These are phyloP conservation scores for Asterophora parasitica DNA, from an alignment of 768 basidiomycete genomes.

Conservation along the genomic window DNA sequence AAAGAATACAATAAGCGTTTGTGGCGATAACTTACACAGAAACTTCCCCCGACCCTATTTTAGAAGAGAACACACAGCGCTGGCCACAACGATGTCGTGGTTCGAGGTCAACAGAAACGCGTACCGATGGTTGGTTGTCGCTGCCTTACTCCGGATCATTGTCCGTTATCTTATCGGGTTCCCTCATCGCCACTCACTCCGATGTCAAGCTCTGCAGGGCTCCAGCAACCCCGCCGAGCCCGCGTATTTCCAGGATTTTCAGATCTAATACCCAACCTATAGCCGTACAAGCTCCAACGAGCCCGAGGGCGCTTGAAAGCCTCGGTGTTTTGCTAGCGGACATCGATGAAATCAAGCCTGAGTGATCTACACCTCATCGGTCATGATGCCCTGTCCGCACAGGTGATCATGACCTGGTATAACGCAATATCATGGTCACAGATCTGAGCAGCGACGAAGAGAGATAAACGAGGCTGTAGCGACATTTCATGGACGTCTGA, in stretches of 20 bases:
- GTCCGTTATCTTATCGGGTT: constrained; percentile 18
- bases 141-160: constrained; percentile 17
- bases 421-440: too few relatives aligned
- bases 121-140: constrained; percentile 16
- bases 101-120: constrained; percentile 14
- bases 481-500: too few relatives aligned
- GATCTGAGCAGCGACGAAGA: background rate
- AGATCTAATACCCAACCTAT: background rate
- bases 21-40: constrained; percentile 21
- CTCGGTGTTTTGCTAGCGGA: constrained; percentile 1
- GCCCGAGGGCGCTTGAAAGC: background rate
- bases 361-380: constrained; percentile 10
- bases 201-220: constrained; percentile 4
- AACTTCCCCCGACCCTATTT: constrained; percentile 9
- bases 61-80: constrained; percentile 12
- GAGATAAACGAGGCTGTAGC: background rate
- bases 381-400: constrained; percentile 5
- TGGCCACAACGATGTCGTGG: constrained; percentile 9
- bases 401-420: too few relatives aligned
- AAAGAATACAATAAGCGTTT: constrained; percentile 19
- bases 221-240: background rate
- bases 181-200: constrained; percentile 17
- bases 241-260: background rate
- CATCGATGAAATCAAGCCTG: constrained; percentile 16
- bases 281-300: constrained; percentile 1